Conservation (phyloP, 345 rosid species). For the Camelina hispida region DNA sequence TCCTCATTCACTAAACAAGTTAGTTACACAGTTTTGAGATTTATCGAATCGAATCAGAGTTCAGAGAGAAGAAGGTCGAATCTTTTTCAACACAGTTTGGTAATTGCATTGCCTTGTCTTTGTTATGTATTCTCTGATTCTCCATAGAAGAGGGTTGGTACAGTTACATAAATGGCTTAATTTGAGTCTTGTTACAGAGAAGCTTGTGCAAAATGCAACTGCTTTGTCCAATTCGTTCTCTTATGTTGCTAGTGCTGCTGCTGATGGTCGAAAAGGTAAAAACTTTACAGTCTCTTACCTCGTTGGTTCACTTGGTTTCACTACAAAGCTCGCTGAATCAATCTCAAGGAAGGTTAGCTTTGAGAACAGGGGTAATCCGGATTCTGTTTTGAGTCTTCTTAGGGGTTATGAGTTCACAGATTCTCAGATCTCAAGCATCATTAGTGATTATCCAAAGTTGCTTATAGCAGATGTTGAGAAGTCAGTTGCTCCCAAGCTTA, state of each 20-base stretch:
- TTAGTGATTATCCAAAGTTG: too few species aligned
- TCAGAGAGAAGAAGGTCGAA: background rate
- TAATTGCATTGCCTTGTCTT: too few species aligned
- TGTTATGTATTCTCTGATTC: background rate
- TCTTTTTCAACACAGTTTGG: background rate
- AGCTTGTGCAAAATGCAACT: background rate
- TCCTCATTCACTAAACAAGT: background rate
- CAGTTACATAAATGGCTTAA: slow-evolving; percentile 9
- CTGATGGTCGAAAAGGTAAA: background rate
- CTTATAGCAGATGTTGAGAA: too few species aligned
- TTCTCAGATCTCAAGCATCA: slow-evolving; percentile 22
- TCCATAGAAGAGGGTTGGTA: slow-evolving; percentile 14
- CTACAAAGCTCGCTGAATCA: slow-evolving; percentile 26
- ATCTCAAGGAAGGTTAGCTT: slow-evolving; percentile 11
- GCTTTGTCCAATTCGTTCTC: slow-evolving; percentile 9
- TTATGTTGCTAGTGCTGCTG: background rate
- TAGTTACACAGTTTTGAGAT: too few species aligned
- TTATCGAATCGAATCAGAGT: too few species aligned
- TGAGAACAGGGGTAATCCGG: background rate
- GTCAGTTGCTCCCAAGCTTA: too few species aligned
- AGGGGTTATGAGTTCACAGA: slow-evolving; percentile 28
- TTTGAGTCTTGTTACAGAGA: background rate
- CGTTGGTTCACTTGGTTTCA: slow-evolving; percentile 34
- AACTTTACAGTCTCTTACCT: slow-evolving; percentile 10
- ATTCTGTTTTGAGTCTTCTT: slow-evolving; percentile 5